phyloP scores from a whole-genome alignment of 163 green algal genomes.

The Prototheca wickerhamii region DNA sequence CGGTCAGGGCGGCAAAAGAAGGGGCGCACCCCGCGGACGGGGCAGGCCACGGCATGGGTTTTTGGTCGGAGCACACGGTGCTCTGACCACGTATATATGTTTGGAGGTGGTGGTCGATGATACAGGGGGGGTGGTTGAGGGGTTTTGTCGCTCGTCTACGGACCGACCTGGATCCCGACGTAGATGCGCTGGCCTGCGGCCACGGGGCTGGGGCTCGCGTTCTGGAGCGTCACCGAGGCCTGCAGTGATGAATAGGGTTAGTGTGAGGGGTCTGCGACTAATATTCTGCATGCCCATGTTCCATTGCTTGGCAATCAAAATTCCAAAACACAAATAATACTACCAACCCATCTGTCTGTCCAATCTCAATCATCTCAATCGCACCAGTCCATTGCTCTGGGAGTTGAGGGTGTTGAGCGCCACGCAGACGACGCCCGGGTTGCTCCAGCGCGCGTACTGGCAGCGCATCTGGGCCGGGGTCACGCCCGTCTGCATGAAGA shows the following conservation, averaged over 20 bases:
- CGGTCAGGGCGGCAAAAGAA: too few species aligned
- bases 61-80: too few species aligned
- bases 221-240: background rate
- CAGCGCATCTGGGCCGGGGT: background rate
- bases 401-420: background rate
- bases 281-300: too few species aligned
- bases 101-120: background rate
- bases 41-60: too few species aligned
- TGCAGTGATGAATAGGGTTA: background rate
- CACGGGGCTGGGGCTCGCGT: background rate
- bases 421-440: conserved; percentile 8
- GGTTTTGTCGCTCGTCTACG: background rate
- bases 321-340: too few species aligned
- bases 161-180: background rate
- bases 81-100: too few species aligned
- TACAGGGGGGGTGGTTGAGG: background rate
- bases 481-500: background rate
- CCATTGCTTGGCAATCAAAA: too few species aligned
- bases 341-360: background rate
- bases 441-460: background rate
- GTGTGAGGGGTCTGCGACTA: too few species aligned
- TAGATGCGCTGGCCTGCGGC: background rate
- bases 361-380: background rate
- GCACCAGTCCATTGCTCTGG: background rate
- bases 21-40: too few species aligned